Base-by-base conservation (phyloP, 2,329 filamentous ascomycete species). In the Pseudocercospora fuligena region DNA sequence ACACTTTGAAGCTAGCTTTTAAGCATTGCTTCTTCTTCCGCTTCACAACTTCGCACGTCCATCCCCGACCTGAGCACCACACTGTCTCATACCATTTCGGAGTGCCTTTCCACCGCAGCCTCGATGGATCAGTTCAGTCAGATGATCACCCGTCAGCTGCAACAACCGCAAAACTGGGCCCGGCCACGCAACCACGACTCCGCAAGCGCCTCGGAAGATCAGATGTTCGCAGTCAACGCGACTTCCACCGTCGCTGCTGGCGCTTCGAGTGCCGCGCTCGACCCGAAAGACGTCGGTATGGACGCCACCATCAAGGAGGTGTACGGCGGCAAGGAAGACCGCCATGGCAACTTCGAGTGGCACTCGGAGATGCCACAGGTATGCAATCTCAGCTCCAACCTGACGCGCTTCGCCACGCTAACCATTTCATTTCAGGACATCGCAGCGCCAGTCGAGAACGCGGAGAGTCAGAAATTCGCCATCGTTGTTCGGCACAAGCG, bases 401-500 rank as follows among this genome's bases (percentile, higher is more conserved):
- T 8, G 3, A 51, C 3, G 21, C 6, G 25, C 51, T 19, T 19
- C 16, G 27, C 27, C 25, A 3, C 33, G 27, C 51, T 56, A 9
- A 56, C 16, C 51, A 16, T 2, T 5, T 19, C 16, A n/a, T 27
- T 16, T 27, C 8, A 85, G 57, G 84, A 87, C 68, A 78, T 86
- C 3, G 81, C 83, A 54, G 83, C 86, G 60, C 83, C 86, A 0
- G 87, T 84, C 4, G 88, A 90, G 73, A 87, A 89, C 69, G 84
- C 85, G 19, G 83, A 88, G 70, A 89, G 87, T 1, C 84, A 84
- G 40, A 87, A 86, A 69, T 90, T 85, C 73, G 88, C 88, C 1
- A 80, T 89, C 58, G 79, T 90, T 29, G 82, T 88, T 0, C 85
- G 87, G 53, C 86, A 90, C 73, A 80, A 83, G 63, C 87, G 85